Base-by-base conservation (phyloP, 176 grass and related monocot genomes). In the Oryza meridionalis region DNA sequence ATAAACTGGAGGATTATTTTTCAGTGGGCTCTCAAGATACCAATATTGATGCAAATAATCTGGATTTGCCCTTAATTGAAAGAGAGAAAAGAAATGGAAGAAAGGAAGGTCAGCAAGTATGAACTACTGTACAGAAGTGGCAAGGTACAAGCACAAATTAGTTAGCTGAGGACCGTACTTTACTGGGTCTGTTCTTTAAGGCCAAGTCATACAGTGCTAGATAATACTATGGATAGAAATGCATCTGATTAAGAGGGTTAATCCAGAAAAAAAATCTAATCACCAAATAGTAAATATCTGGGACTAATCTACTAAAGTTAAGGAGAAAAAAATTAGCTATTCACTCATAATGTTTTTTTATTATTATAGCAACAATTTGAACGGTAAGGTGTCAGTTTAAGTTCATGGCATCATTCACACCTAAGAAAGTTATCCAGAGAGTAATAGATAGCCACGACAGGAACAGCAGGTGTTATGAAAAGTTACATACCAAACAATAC, bases 401-500 rank as follows among this genome's bases (percentile, higher is more conserved):
- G 10, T 66, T 69, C 75, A 46, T 11, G 10, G 11, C n/a, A 5
- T 46, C 53, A 78, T 71, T 31, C 29, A 80, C 58, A 24, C 11
- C 35, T 14, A 84, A 65, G 19, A 40, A 85, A 81, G 19, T 21
- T 29, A 44, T 73, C 31, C 35, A 13, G 44, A 82, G 32, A 69
- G 29, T 47, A 26, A 75, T 24, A 73, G 76, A 84, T 47, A 55
- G 7, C 44, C 19, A 70, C 45, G 9, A 66, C 80, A 80, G 31
- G 19, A 75, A 79, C 31, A 25, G 11, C 21, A 70, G 17, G 9
- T 65, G 66, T 77, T 37, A 63, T 35, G n/a, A 81, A 72, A 79
- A 74, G 77, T 21, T 45, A 80, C 78, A 83, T 88, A 98, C 96
- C 93, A 95, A 88, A 91, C 96, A 98, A 65, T 98, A 95, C 47